A percentile compares a stretch with the other conserved stretches of the same genome.
Conservation (phyloP, 139 green algal species). For the Penium margaritaceum region DNA sequence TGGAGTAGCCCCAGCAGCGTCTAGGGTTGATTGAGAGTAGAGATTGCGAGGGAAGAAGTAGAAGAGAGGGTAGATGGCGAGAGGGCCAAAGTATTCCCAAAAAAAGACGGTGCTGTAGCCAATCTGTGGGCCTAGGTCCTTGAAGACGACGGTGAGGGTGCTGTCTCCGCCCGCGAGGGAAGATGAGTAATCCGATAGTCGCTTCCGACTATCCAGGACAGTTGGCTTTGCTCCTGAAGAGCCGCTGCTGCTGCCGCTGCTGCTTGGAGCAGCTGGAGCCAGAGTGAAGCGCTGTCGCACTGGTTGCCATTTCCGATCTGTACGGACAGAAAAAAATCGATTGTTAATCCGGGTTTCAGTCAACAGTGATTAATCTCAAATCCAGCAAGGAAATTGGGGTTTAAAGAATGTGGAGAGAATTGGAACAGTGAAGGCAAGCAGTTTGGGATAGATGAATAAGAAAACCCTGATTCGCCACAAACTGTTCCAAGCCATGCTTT, state of each 20-base stretch:
- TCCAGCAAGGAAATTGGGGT: no score
- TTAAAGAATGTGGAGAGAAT: no score
- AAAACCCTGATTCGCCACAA: neutral
- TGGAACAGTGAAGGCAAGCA: no score
- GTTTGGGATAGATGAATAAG: neutral
- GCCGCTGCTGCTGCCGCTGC: no score
- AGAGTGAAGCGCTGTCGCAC: conserved; percentile 43
- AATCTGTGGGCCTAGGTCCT: conserved; percentile 85
- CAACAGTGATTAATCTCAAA: neutral
- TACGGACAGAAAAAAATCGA: neutral
- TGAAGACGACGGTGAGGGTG: conserved; percentile 59
- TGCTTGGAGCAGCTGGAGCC: neutral
- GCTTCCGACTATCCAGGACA: conserved; percentile 32
- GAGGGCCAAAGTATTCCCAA: conserved; percentile 91
- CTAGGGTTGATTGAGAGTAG: no score
- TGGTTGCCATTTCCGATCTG: conserved; percentile 41
- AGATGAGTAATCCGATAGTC: conserved; percentile 41
- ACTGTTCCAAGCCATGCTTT: no score
- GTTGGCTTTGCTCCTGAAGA: conserved; percentile 2
- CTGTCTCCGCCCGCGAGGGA: conserved; percentile 37
- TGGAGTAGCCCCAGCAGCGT: no score
- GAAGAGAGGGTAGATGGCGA: conserved; percentile 87
- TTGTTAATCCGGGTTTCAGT: neutral
- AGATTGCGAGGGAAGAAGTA: conserved; percentile 57
- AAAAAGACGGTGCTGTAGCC: conserved; percentile 92